phyloP scores from a whole-genome alignment of 352 stramenopile genomes.

The Blastocystis sp. region DNA sequence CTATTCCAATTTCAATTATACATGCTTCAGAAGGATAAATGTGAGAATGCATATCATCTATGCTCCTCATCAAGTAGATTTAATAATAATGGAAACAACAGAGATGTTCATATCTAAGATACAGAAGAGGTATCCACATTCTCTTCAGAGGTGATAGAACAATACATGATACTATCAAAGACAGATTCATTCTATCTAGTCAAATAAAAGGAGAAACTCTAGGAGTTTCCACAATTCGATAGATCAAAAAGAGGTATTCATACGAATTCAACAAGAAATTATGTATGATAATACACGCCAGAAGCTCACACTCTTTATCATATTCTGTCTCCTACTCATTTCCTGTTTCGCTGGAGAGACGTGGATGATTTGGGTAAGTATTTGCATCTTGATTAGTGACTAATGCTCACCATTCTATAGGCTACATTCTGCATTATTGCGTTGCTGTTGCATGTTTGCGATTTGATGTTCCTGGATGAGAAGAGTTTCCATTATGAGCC shows the following conservation, averaged over 20 bases:
- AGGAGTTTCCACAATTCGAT: constrained; percentile 20
- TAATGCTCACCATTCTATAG: background rate
- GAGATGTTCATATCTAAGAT: too few relatives aligned
- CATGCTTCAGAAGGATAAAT: too few relatives aligned
- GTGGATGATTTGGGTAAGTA: constrained; percentile 44
- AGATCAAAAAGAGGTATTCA: background rate
- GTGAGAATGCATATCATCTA: too few relatives aligned
- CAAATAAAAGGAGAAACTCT: background rate
- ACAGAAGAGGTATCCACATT: too few relatives aligned
- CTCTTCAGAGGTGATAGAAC: too few relatives aligned
- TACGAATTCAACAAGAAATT: background rate
- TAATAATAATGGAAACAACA: too few relatives aligned
- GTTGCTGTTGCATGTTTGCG: constrained; percentile 54
- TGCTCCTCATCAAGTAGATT: too few relatives aligned
- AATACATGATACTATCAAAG: too few relatives aligned
- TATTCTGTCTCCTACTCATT: constrained; percentile 28
- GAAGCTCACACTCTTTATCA: constrained; percentile 50
- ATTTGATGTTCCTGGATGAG: constrained; percentile 60
- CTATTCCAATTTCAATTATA: too few relatives aligned
- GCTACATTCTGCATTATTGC: constrained; percentile 57
- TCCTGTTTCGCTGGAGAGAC: constrained; percentile 53
- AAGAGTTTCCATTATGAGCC: constrained; percentile 60
- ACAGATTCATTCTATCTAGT: too few relatives aligned
- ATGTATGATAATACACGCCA: constrained; percentile 59
- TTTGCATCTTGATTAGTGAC: background rate